Evolutionary conservation across 768 basidiomycete species (phyloP).

Genomic region (Psilocybe tampanensis): DNA sequence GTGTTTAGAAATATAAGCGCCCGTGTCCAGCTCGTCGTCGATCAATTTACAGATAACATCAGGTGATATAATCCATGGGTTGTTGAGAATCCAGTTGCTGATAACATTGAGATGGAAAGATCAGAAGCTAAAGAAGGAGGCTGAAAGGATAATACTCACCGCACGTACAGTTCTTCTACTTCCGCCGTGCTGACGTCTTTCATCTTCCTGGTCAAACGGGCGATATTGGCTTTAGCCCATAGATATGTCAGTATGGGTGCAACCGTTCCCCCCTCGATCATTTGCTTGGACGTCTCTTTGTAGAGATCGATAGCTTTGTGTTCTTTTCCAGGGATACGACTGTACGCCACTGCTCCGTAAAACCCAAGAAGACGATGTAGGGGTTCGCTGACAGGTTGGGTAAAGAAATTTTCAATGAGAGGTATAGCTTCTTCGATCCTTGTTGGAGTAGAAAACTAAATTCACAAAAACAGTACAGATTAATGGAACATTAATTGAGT

Average conservation of each 20-base stretch:
- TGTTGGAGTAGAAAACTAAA: not conserved
- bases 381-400: not conserved
- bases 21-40: not conserved
- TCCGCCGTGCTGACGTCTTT: not conserved
- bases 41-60: not conserved
- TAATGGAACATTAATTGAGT: not conserved
- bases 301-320: not conserved
- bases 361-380: not conserved
- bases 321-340: not conserved
- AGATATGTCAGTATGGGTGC: not conserved
- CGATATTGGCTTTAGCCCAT: not conserved
- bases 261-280: not conserved
- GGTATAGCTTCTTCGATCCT: not conserved
- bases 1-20: not conserved
- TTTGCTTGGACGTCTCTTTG: not conserved
- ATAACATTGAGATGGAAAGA: not conserved
- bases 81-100: not conserved
- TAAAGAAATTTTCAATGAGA: not conserved
- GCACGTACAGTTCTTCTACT: not conserved
- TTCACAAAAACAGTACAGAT: not conserved
- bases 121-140: not conserved
- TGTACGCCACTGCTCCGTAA: not conserved
- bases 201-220: not conserved
- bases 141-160: not conserved
- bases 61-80: not conserved